Evolutionary conservation across 192 early-diverging fungal species (phyloP).

Genomic region (Allomyces arbusculus): DNA sequence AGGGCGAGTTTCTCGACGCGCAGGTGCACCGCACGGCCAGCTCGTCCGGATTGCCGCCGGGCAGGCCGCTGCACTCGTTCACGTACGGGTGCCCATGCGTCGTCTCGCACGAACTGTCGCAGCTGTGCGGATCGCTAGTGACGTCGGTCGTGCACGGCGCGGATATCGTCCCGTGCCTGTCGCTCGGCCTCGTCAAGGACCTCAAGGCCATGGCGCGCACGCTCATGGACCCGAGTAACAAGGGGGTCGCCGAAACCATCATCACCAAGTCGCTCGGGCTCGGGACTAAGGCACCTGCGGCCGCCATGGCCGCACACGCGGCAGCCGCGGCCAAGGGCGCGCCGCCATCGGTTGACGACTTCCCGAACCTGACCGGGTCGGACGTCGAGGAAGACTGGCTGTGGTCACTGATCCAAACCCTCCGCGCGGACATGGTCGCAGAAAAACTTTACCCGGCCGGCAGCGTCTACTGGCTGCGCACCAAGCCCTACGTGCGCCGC

Average conservation of each 20-base stretch:
- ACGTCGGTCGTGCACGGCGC: constrained; percentile 63
- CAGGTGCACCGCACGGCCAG: background rate
- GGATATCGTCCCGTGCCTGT: constrained; percentile 58
- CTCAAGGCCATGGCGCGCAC: constrained; percentile 48
- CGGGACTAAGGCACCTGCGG: constrained; percentile 10
- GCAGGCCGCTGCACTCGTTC: constrained; percentile 62
- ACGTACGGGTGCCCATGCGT: constrained; percentile 68
- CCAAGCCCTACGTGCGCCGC: constrained; percentile 22
- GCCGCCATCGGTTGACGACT: constrained; percentile 3
- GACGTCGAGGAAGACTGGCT: constrained; percentile 38
- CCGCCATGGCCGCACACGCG: constrained; percentile 6
- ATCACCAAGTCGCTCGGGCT: constrained; percentile 32
- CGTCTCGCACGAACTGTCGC: constrained; percentile 43
- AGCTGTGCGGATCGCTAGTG: constrained; percentile 45
- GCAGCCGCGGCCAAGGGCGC: constrained; percentile 4
- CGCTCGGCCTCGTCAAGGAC: constrained; percentile 53
- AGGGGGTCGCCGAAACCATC: constrained; percentile 40
- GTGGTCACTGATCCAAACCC: constrained; percentile 59
- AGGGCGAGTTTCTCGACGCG: constrained; percentile 4
- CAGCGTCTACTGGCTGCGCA: constrained; percentile 39
- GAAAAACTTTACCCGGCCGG: constrained; percentile 71
- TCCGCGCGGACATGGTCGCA: constrained; percentile 60
- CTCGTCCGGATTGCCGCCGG: constrained; percentile 37
- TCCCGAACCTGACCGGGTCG: background rate
- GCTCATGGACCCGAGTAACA: constrained; percentile 28